Base-by-base conservation (phyloP, 2,329 filamentous ascomycete genomes). In the Phoma sp. region DNA sequence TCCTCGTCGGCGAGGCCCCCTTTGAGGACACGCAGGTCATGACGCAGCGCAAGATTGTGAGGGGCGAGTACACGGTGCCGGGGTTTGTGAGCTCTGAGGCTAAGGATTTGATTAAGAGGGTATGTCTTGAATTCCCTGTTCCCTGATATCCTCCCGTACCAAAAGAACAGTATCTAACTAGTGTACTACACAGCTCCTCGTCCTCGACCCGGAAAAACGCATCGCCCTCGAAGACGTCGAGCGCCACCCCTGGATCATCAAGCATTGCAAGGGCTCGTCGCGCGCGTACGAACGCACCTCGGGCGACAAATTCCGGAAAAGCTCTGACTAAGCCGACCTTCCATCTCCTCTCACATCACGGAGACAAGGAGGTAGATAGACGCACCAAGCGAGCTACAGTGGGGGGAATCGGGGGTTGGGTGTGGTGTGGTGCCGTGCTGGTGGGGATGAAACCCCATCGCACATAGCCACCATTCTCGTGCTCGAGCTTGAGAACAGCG, bases 21-120 rank as follows among this genome's bases (percentile, higher is more conserved):
- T 99, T 99, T 68, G 95, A 99, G 76, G 95, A 98, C 69, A 95
- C 91, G 2, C 91, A 91, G 4, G 86, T 93, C 59, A 96, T 96
- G 90, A 99, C 95, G 24, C 92, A 96, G 65, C 82, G 91, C 65
- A 87, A 93, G 69, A 99, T 99, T 74, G 86, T 88, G 4, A 82
- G 91, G 64, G 91, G 89, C 27, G 95, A 98, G 69, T 97, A 98
- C 91, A 89, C 89, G 0, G 87, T 98, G 43, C 95, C 95, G 4
- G 87, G 86, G 7, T 98, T 93, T 73, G 89, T 99, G 53, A 96
- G 91, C 73, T 79, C 89, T 0, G 95, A 98, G 78, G 95, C 93
- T 38, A 89, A 83, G 67, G 93, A 99, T 72, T 79, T 99, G 60
- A 98, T 99, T 65, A 96, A 96, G 77, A 90, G 83, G 80, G 92